Evolutionary conservation across 345 rosid genomes (phyloP), one percentile per base, ranked within the genome.

Genomic region (Eucalyptus lansdowneana): DNA sequence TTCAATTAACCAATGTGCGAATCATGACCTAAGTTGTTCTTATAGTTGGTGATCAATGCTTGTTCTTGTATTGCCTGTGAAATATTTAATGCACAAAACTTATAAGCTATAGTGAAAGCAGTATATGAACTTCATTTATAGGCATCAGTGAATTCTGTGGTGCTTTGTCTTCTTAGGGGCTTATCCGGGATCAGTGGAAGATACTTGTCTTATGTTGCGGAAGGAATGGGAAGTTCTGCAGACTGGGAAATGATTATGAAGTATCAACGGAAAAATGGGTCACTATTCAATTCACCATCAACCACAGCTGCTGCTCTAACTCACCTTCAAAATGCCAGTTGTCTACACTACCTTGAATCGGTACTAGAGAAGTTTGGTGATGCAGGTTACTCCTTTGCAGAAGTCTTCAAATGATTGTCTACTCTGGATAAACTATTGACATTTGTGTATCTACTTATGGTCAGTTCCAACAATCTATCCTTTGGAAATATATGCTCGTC

Each of bases 391-490:
- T 87, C 45, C 88, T 27, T 91, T 76, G 86, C 7, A 45, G 80
- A 44, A 62, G 37, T 87, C 86, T 76, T 37, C 83, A 21, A 37
- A 37, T 37, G 83, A 37, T 76, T 76, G 47, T 37, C 47, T 37
- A 37, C 50, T 81, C 50, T 37, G 69, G 40, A 24, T 25, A 65
- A 88, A 44, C 53, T 60, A 87, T 51, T 87, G 27, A 44, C 86
- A 31, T 87, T 53, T 88, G 50, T 67, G 86, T 65, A 56, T 86
- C 92, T 56, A 89, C 29, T 62, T 93, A 86, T 87, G 87, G 87
- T 92, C 96, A 98, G 99, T 95, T 88, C 99, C 99, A 50, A 92
- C 99, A 44, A 80, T 95, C 88, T 93, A 95, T 93, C 97, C 98
- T n/a, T 89, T 92, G 89, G 93, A 94, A 80, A 90, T 93, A 51